Conservation (phyloP, 2,329 filamentous ascomycete species). For the Colletotrichum endophyticum region DNA sequence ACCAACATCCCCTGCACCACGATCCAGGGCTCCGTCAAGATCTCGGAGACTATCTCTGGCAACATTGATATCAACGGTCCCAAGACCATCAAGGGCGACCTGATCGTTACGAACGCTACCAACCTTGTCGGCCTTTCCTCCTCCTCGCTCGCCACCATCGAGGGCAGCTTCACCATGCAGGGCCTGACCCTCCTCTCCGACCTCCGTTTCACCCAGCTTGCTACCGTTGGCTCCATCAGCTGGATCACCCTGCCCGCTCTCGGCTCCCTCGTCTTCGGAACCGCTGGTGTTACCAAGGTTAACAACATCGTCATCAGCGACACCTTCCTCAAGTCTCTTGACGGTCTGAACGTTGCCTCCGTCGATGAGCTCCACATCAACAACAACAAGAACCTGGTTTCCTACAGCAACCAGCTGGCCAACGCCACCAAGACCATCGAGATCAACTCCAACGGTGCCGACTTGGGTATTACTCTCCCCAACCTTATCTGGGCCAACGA, state of each 20-base stretch:
- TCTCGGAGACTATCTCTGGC: slow-evolving; percentile 61
- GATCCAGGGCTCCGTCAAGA: slow-evolving; percentile 70
- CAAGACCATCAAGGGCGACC: slow-evolving; percentile 58
- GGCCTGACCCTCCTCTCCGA: slow-evolving; percentile 72
- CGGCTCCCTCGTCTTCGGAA: slow-evolving; percentile 54
- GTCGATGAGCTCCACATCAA: slow-evolving; percentile 79
- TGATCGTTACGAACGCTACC: slow-evolving; percentile 65
- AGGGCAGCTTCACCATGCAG: slow-evolving; percentile 71
- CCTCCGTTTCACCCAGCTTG: slow-evolving; percentile 71
- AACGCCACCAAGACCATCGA: slow-evolving; percentile 75
- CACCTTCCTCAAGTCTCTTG: slow-evolving; percentile 79
- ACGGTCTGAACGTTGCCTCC: slow-evolving; percentile 80
- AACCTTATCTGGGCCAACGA: slow-evolving; percentile 68
- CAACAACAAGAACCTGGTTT: slow-evolving; percentile 85
- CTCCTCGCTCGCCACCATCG: slow-evolving; percentile 67
- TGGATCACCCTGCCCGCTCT: slow-evolving; percentile 74
- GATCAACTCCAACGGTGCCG: slow-evolving; percentile 80
- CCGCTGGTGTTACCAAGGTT: slow-evolving; percentile 67
- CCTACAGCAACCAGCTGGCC: slow-evolving; percentile 77
- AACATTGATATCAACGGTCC: slow-evolving; percentile 67
- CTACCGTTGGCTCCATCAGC: slow-evolving; percentile 67
- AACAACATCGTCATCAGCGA: slow-evolving; percentile 78
- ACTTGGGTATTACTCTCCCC: slow-evolving; percentile 75
- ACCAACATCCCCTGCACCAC: slow-evolving; percentile 70
- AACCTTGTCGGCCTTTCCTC: slow-evolving; percentile 67